A percentile compares a stretch with the other conserved stretches of the same genome.
These are phyloP conservation scores for Colletotrichum siamense DNA, from an alignment of 2,329 filamentous ascomycete genomes.

Conservation along the genomic window DNA sequence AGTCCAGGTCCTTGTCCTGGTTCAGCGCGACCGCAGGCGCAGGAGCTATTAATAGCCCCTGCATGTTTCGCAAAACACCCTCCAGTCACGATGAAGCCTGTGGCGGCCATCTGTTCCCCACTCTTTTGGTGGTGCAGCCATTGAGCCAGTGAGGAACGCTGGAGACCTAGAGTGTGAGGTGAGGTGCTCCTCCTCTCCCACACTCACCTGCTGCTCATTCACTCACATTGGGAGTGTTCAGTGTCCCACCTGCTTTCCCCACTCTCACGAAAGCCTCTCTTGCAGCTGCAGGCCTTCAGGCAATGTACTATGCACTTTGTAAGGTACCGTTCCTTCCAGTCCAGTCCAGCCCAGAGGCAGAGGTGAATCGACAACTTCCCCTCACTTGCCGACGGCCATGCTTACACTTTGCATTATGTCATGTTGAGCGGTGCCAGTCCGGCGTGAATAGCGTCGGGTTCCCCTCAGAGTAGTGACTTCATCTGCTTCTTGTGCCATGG, in stretches of 20 bases:
- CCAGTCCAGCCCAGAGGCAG: not conserved
- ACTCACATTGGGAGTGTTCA: not conserved
- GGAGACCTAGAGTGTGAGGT: not conserved
- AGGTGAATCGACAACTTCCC: not conserved
- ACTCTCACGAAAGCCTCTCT: not conserved
- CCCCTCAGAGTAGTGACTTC: not conserved
- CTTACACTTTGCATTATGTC: not conserved
- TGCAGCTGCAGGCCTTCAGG: not conserved
- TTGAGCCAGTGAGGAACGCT: not conserved
- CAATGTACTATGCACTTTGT: not conserved
- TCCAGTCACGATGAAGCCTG: constrained; percentile 20
- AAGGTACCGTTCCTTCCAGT: not conserved
- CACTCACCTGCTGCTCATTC: not conserved
- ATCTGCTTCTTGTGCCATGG: not conserved
- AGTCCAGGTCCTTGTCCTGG: not conserved
- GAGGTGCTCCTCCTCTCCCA: not conserved
- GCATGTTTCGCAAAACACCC: constrained; percentile 17
- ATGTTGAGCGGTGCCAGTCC: not conserved
- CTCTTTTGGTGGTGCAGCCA: not conserved
- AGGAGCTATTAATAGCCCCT: constrained; percentile 22
- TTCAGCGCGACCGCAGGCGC: not conserved
- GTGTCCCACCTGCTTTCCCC: not conserved
- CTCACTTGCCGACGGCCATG: not conserved
- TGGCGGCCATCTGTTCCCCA: not conserved
- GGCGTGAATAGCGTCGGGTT: not conserved